Base-by-base conservation (phyloP, 2,329 filamentous ascomycete genomes). In the Aspergillus sp. region DNA sequence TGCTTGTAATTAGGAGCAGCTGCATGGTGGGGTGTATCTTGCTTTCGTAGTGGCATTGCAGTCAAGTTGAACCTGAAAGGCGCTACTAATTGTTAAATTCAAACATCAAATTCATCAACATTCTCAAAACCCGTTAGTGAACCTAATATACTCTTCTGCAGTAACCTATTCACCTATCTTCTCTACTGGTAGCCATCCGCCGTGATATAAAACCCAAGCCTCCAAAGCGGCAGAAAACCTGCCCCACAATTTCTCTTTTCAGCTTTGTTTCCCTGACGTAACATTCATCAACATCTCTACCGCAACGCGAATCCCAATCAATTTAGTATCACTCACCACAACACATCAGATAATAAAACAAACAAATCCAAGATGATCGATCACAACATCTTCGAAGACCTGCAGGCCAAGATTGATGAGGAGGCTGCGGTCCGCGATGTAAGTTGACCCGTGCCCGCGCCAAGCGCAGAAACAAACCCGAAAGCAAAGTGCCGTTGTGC, bases 361-460 rank as follows among this genome's bases (percentile, higher is more conserved):
- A 15, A 39, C n/a, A 3, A 57, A 13, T 67, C 58, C 58, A 80
- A 78, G 59, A 86, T 90, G 83, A 87, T 95, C 71, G 89, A 96
- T 75, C 89, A 91, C 62, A 84, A 85, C 66, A 91, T 98, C 75
- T 97, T 98, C 78, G 87, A 92, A 72, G 85, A 90, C 69, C 88
- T 99, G 63, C 94, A 97, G 78, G 81, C 85, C 61, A 93, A 93
- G 76, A 91, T 97, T 69, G 95, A 98, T 69, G 89, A 96, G 76
- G 95, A 98, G 74, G 84, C 87, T 8, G 82, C 85, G 57, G 88
- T 96, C 57, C 88, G 91, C 71, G 94, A 98, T 74, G 86, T 88
- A 72, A 72, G 72, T 65, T 9, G 39, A 15, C 32, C 70, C 68
- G 59, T 53, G 65, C 70, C 66, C 51, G 19, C 43, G 19, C 49